phyloP scores from a whole-genome alignment of 1,284 basidiomycete species.

The Boletellus dicymbophilus region DNA sequence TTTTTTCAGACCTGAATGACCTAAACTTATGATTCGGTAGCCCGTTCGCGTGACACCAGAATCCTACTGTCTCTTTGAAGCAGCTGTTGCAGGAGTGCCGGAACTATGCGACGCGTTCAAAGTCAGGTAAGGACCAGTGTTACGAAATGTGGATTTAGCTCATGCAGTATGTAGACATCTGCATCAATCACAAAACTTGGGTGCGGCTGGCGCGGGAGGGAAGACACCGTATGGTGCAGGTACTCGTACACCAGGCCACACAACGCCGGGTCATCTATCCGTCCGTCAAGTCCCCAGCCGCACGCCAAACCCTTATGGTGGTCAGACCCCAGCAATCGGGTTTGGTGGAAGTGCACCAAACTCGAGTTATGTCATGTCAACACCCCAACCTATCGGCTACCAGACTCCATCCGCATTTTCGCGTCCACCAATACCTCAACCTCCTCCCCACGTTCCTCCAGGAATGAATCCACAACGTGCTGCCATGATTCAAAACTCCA shows the following conservation, averaged over 20 bases:
- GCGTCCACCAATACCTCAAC: conserved; percentile 45
- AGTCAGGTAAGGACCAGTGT: conserved; percentile 59
- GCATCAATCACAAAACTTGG: conserved; percentile 77
- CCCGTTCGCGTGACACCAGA: conserved; percentile 89
- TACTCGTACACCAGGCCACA: conserved; percentile 67
- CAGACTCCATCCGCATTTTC: conserved; percentile 57
- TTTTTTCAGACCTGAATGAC: background rate
- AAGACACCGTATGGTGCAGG: conserved; percentile 81
- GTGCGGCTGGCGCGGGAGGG: conserved; percentile 56
- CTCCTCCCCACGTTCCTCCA: conserved; percentile 43
- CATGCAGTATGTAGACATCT: conserved; percentile 54
- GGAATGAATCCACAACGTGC: conserved; percentile 67
- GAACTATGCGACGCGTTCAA: conserved; percentile 97
- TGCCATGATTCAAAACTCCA: conserved; percentile 54
- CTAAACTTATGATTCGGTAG: conserved; percentile 40
- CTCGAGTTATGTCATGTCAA: conserved; percentile 34
- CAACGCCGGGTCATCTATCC: conserved; percentile 76
- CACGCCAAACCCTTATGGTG: conserved; percentile 76
- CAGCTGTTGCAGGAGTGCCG: conserved; percentile 85
- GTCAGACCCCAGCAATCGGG: conserved; percentile 45
- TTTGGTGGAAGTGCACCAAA: conserved; percentile 28
- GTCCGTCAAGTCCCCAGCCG: conserved; percentile 62
- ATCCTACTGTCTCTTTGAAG: conserved; percentile 88
- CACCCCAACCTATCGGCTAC: conserved; percentile 53
- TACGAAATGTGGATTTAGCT: background rate